phyloP scores from a whole-genome alignment of 805 yeast genomes.

The Barnettozyma botsteinii region DNA sequence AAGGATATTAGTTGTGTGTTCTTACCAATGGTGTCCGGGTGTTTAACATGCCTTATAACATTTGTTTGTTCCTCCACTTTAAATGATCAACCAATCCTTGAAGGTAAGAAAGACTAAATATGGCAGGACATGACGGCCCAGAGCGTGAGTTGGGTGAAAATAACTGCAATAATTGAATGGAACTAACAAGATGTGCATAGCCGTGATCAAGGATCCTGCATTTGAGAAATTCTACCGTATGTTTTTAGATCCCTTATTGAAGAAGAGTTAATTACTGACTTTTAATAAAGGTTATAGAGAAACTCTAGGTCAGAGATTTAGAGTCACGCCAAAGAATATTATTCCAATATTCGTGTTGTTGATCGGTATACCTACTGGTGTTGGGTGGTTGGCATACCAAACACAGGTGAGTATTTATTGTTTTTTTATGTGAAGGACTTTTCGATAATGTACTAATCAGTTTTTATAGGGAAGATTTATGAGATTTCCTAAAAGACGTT shows the following conservation, averaged over 20 bases:
- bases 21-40: too few relatives aligned
- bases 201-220: conserved; percentile 23
- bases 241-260: conserved; percentile 3
- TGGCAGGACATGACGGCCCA: conserved; percentile 12
- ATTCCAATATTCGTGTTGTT: conserved; percentile 16
- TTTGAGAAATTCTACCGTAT: conserved; percentile 22
- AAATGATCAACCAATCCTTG: too few relatives aligned
- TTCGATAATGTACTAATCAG: too few relatives aligned
- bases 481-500: conserved; percentile 21
- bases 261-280: conserved; percentile 3
- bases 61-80: too few relatives aligned
- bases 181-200: too few relatives aligned
- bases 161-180: too few relatives aligned
- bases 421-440: background rate
- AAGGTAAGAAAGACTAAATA: too few relatives aligned
- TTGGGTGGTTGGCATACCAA: conserved; percentile 20
- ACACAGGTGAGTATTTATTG: conserved; percentile 12
- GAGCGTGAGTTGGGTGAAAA: conserved; percentile 14
- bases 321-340: conserved; percentile 21
- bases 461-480: conserved; percentile 23
- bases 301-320: conserved; percentile 20
- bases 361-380: conserved; percentile 20
- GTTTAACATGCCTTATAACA: too few relatives aligned
- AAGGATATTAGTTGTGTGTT: too few relatives aligned
- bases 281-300: conserved; percentile 17